These are phyloP conservation scores for Ganoderma resinaceum DNA, from an alignment of 1,284 basidiomycete species.

Conservation along the genomic window DNA sequence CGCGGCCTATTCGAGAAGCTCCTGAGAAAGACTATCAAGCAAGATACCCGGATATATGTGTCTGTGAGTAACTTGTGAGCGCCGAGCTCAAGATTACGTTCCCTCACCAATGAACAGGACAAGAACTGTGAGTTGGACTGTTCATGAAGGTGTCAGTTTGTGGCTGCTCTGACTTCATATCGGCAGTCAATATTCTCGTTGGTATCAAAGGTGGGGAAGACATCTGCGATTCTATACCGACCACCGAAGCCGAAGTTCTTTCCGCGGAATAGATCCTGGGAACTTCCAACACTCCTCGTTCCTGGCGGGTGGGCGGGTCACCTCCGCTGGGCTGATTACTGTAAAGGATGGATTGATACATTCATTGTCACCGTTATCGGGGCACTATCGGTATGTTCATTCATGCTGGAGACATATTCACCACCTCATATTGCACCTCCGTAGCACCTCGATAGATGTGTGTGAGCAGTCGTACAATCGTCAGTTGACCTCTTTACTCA, in stretches of 20 bases:
- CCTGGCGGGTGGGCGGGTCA: slow-evolving; percentile 63
- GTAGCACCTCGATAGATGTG: slow-evolving; percentile 26
- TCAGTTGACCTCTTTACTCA: not conserved
- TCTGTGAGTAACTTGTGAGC: slow-evolving; percentile 47
- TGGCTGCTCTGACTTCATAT: not conserved
- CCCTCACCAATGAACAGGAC: slow-evolving; percentile 42
- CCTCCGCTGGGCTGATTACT: slow-evolving; percentile 72
- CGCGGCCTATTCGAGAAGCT: slow-evolving; percentile 63
- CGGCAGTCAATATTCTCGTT: slow-evolving; percentile 69
- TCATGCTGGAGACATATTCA: not conserved
- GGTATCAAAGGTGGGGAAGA: slow-evolving; percentile 60
- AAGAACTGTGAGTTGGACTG: slow-evolving; percentile 48
- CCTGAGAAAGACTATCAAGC: slow-evolving; percentile 64
- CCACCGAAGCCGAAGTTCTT: not conserved
- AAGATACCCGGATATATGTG: slow-evolving; percentile 77
- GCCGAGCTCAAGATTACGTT: not conserved
- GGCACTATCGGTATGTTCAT: slow-evolving; percentile 64
- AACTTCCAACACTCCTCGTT: slow-evolving; percentile 78
- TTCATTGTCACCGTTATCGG: slow-evolving; percentile 70
- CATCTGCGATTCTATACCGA: not conserved
- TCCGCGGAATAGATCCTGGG: slow-evolving; percentile 52
- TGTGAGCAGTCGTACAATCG: slow-evolving; percentile 6
- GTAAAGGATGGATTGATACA: slow-evolving; percentile 72
- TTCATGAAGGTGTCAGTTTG: not conserved
- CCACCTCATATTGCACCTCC: not conserved